Percentiles rank a stretch among this genome's conserved stretches.
Evolutionary conservation across 352 stramenopile genomes (phyloP).

Genomic region (Globisporangium nodosum): DNA sequence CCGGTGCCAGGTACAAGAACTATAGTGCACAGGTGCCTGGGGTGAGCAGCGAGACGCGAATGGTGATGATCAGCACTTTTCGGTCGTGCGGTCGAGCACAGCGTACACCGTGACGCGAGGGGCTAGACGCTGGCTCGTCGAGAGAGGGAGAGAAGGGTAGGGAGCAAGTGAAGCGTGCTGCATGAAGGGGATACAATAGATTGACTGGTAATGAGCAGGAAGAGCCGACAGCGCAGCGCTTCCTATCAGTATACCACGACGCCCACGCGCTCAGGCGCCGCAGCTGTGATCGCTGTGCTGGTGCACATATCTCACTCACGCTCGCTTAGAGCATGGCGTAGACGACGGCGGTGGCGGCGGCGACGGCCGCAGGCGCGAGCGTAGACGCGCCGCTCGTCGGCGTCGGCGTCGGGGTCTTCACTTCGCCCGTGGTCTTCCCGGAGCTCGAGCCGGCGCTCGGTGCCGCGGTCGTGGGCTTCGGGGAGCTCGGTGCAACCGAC

Average conservation of each 20-base stretch:
- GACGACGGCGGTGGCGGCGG: slow-evolving; percentile 2
- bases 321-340: slow-evolving; percentile 9
- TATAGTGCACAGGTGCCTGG: no score
- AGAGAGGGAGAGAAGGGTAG: no score
- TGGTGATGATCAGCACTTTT: no score
- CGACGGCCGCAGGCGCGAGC: slow-evolving; percentile 4
- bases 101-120: no score
- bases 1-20: no score
- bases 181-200: neutral
- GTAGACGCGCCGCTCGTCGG: slow-evolving; percentile 6
- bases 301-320: neutral
- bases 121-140: no score
- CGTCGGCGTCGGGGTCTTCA: slow-evolving; percentile 1
- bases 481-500: neutral
- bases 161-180: no score
- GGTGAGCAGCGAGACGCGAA: no score
- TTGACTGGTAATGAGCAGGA: slow-evolving; percentile 3
- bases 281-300: neutral
- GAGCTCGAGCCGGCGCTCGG: slow-evolving; percentile 1
- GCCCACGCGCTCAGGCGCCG: neutral
- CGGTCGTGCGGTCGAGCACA: no score
- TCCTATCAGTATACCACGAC: neutral
- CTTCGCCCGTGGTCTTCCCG: neutral
- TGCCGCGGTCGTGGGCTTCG: slow-evolving; percentile 2
- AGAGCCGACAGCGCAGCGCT: neutral